Percentiles rank a stretch among this genome's conserved stretches.
phyloP scores from a whole-genome alignment of 257 asterid genomes.

The Solanum sparsipilum region DNA sequence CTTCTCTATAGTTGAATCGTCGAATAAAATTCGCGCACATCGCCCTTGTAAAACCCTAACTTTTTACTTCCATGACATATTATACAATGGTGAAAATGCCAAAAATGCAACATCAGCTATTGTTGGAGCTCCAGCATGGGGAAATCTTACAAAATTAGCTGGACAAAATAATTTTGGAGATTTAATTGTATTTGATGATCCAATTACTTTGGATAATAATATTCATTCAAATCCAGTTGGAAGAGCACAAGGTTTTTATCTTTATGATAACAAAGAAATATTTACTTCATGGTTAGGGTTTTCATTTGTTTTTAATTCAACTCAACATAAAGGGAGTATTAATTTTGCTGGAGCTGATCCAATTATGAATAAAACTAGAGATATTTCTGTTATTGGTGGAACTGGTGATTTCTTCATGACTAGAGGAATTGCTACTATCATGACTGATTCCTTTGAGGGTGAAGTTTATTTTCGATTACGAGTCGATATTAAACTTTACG shows the following conservation, averaged over 20 bases:
- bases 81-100: conserved; percentile 54
- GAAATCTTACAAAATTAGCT: conserved; percentile 39
- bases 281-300: conserved; percentile 66
- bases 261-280: conserved; percentile 37
- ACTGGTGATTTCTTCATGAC: conserved; percentile 90
- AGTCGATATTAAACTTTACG: conserved; percentile 48
- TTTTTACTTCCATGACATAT: conserved; percentile 67
- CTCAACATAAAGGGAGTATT: conserved; percentile 38
- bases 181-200: conserved; percentile 65
- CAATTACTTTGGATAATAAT: conserved; percentile 61
- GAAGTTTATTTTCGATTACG: conserved; percentile 64
- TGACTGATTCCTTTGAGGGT: conserved; percentile 60
- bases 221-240: conserved; percentile 60
- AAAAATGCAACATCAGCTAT: conserved; percentile 64
- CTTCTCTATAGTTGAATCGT: neutral
- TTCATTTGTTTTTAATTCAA: conserved; percentile 58
- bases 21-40: neutral
- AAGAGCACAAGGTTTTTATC: conserved; percentile 65
- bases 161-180: conserved; percentile 40
- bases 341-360: conserved; percentile 80
- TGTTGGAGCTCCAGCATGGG: conserved; percentile 60
- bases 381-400: conserved; percentile 73
- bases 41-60: conserved; percentile 45
- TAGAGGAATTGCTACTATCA: conserved; percentile 64
- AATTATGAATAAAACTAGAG: conserved; percentile 64